Percentiles rank a stretch among this genome's conserved stretches.
Evolutionary conservation across 1,284 basidiomycete genomes (phyloP).

Genomic region (Ganoderma boninense): DNA sequence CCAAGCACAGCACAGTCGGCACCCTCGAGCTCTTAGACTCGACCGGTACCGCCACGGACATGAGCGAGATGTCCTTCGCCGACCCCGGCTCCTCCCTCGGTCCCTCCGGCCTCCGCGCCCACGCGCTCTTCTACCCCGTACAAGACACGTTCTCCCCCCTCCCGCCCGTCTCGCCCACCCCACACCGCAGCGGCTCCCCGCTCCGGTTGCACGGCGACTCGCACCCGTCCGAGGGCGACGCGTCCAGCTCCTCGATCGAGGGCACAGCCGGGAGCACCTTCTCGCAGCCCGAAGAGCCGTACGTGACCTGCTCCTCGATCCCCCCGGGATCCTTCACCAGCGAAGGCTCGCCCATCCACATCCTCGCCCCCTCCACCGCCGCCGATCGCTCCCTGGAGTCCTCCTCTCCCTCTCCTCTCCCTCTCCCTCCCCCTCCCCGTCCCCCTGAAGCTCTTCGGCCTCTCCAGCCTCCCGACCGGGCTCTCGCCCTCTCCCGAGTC

Average conservation of each 20-base stretch:
- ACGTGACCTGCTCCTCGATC: not conserved
- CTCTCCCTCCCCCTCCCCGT: not conserved
- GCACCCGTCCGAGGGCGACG: not conserved
- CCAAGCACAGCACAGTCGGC: not conserved
- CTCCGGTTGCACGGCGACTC: not conserved
- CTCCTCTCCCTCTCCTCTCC: too few relatives aligned
- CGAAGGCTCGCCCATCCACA: not conserved
- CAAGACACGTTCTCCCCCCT: not conserved
- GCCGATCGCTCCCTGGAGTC: not conserved
- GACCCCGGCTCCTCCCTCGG: not conserved
- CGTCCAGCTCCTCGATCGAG: not conserved
- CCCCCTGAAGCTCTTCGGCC: not conserved
- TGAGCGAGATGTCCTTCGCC: conserved; percentile 3
- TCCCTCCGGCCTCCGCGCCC: not conserved
- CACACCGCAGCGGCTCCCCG: not conserved
- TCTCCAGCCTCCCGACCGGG: not conserved
- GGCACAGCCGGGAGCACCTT: not conserved
- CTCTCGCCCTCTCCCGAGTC: not conserved
- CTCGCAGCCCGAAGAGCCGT: not conserved
- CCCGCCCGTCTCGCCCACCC: not conserved
- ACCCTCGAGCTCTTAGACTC: not conserved
- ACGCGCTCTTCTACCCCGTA: not conserved
- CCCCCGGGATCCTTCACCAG: not conserved
- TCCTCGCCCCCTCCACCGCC: too few relatives aligned
- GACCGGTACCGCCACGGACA: not conserved